phyloP scores from a whole-genome alignment of 2,329 filamentous ascomycete species.

The Paecilomyces dactylethromorphus region DNA sequence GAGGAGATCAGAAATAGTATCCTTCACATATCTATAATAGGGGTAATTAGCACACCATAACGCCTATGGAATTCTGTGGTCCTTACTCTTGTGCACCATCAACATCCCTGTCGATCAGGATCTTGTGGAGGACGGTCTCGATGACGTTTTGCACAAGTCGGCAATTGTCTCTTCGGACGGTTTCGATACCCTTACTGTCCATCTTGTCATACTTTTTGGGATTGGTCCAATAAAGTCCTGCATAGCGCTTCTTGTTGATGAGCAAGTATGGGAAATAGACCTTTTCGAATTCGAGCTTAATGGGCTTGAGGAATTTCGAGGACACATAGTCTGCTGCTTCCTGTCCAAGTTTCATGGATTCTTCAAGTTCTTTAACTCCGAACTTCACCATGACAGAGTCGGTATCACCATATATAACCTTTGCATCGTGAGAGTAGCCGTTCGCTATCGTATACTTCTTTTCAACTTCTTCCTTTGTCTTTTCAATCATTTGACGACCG shows the following conservation, averaged over 20 bases:
- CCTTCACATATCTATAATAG: constrained; percentile 74
- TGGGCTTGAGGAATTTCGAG: constrained; percentile 87
- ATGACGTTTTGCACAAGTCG: constrained; percentile 93
- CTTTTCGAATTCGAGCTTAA: constrained; percentile 99
- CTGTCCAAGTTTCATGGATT: constrained; percentile 91
- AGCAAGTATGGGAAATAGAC: constrained; percentile 96
- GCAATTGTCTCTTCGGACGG: constrained; percentile 94
- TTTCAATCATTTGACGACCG: constrained; percentile 98
- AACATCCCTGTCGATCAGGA: constrained; percentile 87
- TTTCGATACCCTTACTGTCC: constrained; percentile 99
- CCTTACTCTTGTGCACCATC: constrained; percentile 87
- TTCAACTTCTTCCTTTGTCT: constrained; percentile 94
- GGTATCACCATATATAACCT: constrained; percentile 98
- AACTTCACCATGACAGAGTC: constrained; percentile 99
- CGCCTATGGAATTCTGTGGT: background rate
- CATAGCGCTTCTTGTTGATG: constrained; percentile 99
- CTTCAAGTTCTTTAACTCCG: constrained; percentile 75
- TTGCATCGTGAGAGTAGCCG: constrained; percentile 86
- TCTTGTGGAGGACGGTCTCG: constrained; percentile 91
- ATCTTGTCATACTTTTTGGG: constrained; percentile 97
- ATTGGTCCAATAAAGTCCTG: constrained; percentile 95
- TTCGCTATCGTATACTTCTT: constrained; percentile 84
- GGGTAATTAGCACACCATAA: constrained; percentile 28
- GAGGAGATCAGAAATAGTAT: constrained; percentile 86
- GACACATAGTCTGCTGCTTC: constrained; percentile 87